Percentiles rank a stretch among this genome's conserved stretches.
These are phyloP conservation scores for Plectranthus barbatus DNA, from an alignment of 257 asterid species.

Conservation along the genomic window DNA sequence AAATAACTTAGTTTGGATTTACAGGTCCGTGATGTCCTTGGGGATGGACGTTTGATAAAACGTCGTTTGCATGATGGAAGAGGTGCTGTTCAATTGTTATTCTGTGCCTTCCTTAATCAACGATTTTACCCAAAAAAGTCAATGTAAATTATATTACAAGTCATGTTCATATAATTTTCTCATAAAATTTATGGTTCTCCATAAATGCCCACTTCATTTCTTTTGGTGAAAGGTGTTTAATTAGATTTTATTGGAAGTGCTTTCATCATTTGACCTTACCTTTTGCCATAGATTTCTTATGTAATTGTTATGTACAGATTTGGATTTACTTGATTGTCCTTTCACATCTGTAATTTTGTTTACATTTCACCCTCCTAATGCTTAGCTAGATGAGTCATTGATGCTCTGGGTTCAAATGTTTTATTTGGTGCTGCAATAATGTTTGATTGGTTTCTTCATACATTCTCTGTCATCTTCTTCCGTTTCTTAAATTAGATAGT, in stretches of 20 bases:
- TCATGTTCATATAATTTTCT: not conserved
- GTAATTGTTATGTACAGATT: not conserved
- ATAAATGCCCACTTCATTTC: not conserved
- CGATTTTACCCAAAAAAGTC: not conserved
- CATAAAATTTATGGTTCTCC: not conserved
- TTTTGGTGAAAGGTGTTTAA: not conserved
- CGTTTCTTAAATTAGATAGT: not conserved
- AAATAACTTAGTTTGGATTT: conserved; percentile 14
- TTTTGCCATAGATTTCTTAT: not conserved
- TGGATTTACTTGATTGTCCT: not conserved
- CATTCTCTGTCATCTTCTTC: not conserved
- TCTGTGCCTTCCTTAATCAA: not conserved
- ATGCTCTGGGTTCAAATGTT: not conserved
- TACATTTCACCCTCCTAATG: not conserved
- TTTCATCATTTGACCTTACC: not conserved
- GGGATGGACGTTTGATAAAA: conserved; percentile 94
- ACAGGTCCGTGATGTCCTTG: conserved; percentile 96
- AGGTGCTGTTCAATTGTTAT: conserved; percentile 36
- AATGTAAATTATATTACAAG: not conserved
- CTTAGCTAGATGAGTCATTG: not conserved
- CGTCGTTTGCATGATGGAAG: conserved; percentile 87
- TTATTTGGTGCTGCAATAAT: not conserved
- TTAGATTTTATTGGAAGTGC: not conserved
- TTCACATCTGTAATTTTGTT: not conserved
- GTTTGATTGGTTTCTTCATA: not conserved